Evolutionary conservation across 177 flowering plant genomes (phyloP), one percentile per base, ranked within the genome.

Genomic region (Vitis hybrid): DNA sequence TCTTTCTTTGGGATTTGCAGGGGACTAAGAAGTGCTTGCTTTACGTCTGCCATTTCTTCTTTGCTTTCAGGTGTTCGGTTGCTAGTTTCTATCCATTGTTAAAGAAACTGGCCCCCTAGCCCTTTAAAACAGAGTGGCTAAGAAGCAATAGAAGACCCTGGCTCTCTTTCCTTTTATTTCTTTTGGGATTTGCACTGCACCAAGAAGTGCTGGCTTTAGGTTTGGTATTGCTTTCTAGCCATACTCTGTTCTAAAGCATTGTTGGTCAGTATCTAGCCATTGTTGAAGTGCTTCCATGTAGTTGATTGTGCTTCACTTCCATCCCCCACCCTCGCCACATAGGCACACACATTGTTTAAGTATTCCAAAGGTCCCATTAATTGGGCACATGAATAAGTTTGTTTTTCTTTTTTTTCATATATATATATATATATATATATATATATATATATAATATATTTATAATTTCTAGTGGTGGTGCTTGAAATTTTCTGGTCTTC

Each of bases 241-340:
- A 26, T 26, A 26, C 29, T 26, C 45, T 39, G 45, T 26, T 26
- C 84, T 79, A 83, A 71, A 76, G 77, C 64, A 73, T 77, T 77
- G 82, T 78, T 73, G 75, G 77, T 80, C 73, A 69, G 72, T 68
- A 68, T 69, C 69, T 77, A 71, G 80, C 78, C 82, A 64, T 78
- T 85, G 76, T 77, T 86, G 79, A 79, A 84, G 85, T 80, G 77
- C 50, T 73, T 74, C 77, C 72, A 39, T 71, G 75, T 76, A 50
- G 39, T 61, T 22, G 48, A 48, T 68, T 67, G 1, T 16, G 20
- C 61, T 31, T 2, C 45, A 10, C 10, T 31, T 49, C 7, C 53
- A 15, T 59, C 10, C 26, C 16, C 55, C 15, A 18, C 20, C 5
- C 22, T 49, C 31, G 31, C 14, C 13, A 39, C 45, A 39, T 7